These are phyloP conservation scores for Globisporangium cederbergense DNA, from an alignment of 352 stramenopile genomes.

Conservation along the genomic window DNA sequence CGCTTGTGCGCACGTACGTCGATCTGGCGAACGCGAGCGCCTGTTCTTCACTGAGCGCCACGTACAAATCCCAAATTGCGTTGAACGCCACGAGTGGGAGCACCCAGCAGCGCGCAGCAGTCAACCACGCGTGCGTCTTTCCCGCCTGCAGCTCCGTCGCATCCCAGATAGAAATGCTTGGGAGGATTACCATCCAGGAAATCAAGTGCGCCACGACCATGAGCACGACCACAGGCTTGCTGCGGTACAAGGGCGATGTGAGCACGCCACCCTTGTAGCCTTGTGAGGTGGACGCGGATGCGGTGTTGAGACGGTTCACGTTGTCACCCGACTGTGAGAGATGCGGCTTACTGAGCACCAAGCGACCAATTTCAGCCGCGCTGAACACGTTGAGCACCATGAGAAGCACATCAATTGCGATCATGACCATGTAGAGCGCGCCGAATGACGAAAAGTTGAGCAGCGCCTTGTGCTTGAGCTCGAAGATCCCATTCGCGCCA, in stretches of 20 bases:
- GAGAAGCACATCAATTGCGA: conserved; percentile 36
- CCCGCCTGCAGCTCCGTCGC: conserved; percentile 23
- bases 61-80: conserved; percentile 30
- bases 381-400: conserved; percentile 31
- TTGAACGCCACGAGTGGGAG: conserved; percentile 38
- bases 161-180: conserved; percentile 26
- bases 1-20: conserved; percentile 31
- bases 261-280: conserved; percentile 37
- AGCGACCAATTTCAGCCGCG: conserved; percentile 26
- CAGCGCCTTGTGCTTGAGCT: conserved; percentile 28
- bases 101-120: conserved; percentile 32
- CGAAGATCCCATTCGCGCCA: conserved; percentile 2
- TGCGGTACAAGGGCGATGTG: conserved; percentile 34
- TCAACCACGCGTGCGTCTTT: conserved; percentile 29
- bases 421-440: conserved; percentile 39
- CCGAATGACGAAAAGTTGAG: conserved; percentile 47
- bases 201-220: conserved; percentile 38
- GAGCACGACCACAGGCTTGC: conserved; percentile 29
- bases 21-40: conserved; percentile 23
- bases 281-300: conserved; percentile 1
- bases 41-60: conserved; percentile 23
- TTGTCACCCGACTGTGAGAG: conserved; percentile 21
- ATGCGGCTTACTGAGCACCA: conserved; percentile 22
- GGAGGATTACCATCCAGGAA: conserved; percentile 50
- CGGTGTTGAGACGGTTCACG: conserved; percentile 14